These are phyloP conservation scores for Dendrothele bispora DNA, from an alignment of 768 basidiomycete genomes.

Conservation along the genomic window DNA sequence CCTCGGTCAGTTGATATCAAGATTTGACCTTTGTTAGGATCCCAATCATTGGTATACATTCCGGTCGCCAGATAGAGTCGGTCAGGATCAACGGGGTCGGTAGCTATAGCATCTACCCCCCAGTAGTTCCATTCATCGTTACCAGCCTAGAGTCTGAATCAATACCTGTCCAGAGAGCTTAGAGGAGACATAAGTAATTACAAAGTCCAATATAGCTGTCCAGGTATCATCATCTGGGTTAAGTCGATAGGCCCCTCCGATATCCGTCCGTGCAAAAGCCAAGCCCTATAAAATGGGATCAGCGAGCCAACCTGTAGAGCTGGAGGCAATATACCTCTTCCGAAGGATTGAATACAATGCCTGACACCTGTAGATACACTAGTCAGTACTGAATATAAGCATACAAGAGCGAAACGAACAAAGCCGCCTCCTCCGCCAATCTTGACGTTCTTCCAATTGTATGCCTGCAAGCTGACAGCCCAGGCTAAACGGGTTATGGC, in stretches of 20 bases:
- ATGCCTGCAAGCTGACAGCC: slow-evolving; percentile 45
- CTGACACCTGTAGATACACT: too few relatives aligned
- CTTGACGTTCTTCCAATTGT: slow-evolving; percentile 66
- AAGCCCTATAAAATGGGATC: slow-evolving; percentile 38
- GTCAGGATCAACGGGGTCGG: slow-evolving; percentile 56
- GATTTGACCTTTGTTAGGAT: slow-evolving; percentile 62
- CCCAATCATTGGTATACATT: slow-evolving; percentile 62
- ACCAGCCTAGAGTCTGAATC: not conserved
- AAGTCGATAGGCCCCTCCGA: slow-evolving; percentile 63
- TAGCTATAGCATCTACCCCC: slow-evolving; percentile 61
- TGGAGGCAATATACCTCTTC: slow-evolving; percentile 31
- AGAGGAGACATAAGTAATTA: slow-evolving; percentile 25
- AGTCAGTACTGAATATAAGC: too few relatives aligned
- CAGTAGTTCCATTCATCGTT: slow-evolving; percentile 55
- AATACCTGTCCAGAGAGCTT: slow-evolving; percentile 3
- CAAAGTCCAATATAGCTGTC: slow-evolving; percentile 62
- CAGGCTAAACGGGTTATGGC: slow-evolving; percentile 31
- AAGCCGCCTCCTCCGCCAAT: slow-evolving; percentile 41
- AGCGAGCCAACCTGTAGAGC: not conserved
- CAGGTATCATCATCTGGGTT: slow-evolving; percentile 60
- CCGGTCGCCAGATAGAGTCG: slow-evolving; percentile 58
- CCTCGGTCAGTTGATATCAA: slow-evolving; percentile 59
- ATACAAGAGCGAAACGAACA: slow-evolving; percentile 52
- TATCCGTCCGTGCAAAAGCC: slow-evolving; percentile 66
- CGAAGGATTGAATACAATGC: slow-evolving; percentile 61